Base-by-base conservation (phyloP, 2,329 filamentous ascomycete genomes). In the Calonectria honghensis region DNA sequence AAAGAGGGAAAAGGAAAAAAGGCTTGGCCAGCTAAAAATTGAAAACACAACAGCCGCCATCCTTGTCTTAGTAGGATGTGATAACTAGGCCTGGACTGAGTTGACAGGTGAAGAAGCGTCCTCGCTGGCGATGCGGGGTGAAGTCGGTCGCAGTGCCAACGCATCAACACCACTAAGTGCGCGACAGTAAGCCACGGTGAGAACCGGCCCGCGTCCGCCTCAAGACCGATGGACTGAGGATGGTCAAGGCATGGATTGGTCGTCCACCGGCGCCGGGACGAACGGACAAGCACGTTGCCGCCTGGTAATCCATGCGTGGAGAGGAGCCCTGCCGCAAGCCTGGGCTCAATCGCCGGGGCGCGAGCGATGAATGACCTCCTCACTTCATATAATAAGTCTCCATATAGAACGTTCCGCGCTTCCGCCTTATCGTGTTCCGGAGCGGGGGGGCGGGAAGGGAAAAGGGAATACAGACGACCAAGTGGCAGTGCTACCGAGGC, bases 71-170 rank as follows among this genome's bases (percentile, higher is more conserved):
- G 66, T 20, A 67, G 39, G 32, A 37, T 32, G 39, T 73, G 50
- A 70, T 70, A 73, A 51, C 41, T 27, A 51, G 68, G 61, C 61
- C 67, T 32, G 63, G 72, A 14, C 61, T 32, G 32, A 65, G 52
- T 48, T 54, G 67, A 73, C 72, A 67, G 70, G 70, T 37, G 24
- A 66, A 57, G 13, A 66, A 41, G 32, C 64, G 48, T 54, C 39
- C 31, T 65, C 29, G 27, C 31, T 50, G 61, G 54, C 61, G 51
- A 69, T 32, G 72, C 72, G 71, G 71, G 65, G 71, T 69, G 71
- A 69, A 57, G 71, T 50, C 32, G 50, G 52, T 35, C 48, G 67
- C 66, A 73, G 41, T 73, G 72, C 72, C 72, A 73, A 16, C 72
- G 64, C 72, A 73, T 70, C 71, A 65, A 57, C 61, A 54, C 67